phyloP scores from a whole-genome alignment of 2,329 filamentous ascomycete genomes.

The Drechslerella coelobrocha region DNA sequence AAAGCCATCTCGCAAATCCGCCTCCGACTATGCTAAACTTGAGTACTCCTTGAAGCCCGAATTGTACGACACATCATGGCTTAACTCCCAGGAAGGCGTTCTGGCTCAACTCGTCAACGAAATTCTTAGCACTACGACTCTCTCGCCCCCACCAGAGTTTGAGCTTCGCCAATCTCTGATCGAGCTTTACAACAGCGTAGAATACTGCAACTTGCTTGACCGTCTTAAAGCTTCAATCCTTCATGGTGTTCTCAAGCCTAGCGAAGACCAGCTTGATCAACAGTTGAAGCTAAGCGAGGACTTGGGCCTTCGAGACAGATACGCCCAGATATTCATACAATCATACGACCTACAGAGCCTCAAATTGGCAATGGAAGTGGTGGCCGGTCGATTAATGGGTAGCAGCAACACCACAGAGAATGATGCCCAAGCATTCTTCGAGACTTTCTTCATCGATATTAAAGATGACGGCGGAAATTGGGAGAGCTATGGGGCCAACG shows the following conservation, averaged over 20 bases:
- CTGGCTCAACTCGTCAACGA: slow-evolving; percentile 27
- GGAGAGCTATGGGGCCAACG: slow-evolving; percentile 28
- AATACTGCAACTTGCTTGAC: slow-evolving; percentile 27
- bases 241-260: slow-evolving; percentile 34
- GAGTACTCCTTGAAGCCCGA: slow-evolving; percentile 13
- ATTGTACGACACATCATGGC: slow-evolving; percentile 28
- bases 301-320: slow-evolving; percentile 66
- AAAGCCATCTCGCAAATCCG: slow-evolving; percentile 37
- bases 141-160: neutral
- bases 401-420: neutral
- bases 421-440: slow-evolving; percentile 49
- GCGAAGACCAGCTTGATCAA: slow-evolving; percentile 25
- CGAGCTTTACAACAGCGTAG: slow-evolving; percentile 25
- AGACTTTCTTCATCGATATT: slow-evolving; percentile 50
- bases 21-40: slow-evolving; percentile 33
- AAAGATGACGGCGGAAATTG: slow-evolving; percentile 22
- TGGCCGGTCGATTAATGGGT: slow-evolving; percentile 65
- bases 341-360: slow-evolving; percentile 65
- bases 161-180: slow-evolving; percentile 13
- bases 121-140: slow-evolving; percentile 11
- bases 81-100: slow-evolving; percentile 32
- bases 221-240: slow-evolving; percentile 43
- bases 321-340: slow-evolving; percentile 66
- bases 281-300: slow-evolving; percentile 59
- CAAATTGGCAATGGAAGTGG: slow-evolving; percentile 65